These are phyloP conservation scores for Boletus coccyginus DNA, from an alignment of 768 basidiomycete genomes.

Conservation along the genomic window DNA sequence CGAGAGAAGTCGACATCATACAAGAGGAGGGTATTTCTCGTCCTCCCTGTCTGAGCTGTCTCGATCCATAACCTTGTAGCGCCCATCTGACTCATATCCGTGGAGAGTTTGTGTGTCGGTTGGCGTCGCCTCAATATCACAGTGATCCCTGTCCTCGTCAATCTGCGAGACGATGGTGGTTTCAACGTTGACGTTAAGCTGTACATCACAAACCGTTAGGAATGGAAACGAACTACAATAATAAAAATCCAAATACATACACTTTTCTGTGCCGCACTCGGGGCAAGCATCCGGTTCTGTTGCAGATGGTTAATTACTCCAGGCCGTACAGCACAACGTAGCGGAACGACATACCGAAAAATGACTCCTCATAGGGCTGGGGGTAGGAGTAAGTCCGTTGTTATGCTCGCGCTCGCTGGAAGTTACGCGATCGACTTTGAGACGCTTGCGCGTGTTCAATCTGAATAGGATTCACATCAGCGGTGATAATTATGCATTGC, in stretches of 20 bases:
- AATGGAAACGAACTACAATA: background rate
- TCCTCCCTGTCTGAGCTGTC: conserved; percentile 19
- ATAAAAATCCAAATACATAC: conserved; percentile 11
- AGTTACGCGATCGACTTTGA: conserved; percentile 22
- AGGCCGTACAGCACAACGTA: background rate
- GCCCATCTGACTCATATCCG: conserved; percentile 12
- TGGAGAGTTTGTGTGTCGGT: conserved; percentile 1
- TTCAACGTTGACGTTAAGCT: conserved; percentile 33
- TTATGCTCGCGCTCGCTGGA: conserved; percentile 28
- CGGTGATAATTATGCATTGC: background rate
- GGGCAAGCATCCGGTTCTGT: conserved; percentile 25
- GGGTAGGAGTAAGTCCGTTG: conserved; percentile 4
- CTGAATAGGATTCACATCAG: conserved; percentile 4
- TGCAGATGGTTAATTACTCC: background rate
- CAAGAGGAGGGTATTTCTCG: conserved; percentile 10
- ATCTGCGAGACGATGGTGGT: conserved; percentile 33
- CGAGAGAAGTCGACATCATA: conserved; percentile 2
- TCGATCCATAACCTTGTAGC: conserved; percentile 11
- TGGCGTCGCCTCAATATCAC: conserved; percentile 20
- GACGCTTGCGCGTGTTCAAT: conserved; percentile 31
- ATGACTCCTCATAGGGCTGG: conserved; percentile 19
- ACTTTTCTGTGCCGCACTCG: conserved; percentile 17
- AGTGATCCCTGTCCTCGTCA: conserved; percentile 23
- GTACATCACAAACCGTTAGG: background rate
- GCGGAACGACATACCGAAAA: conserved; percentile 20